Base-by-base conservation (phyloP, 2,329 filamentous ascomycete genomes). In the Aschersonia sp. region DNA sequence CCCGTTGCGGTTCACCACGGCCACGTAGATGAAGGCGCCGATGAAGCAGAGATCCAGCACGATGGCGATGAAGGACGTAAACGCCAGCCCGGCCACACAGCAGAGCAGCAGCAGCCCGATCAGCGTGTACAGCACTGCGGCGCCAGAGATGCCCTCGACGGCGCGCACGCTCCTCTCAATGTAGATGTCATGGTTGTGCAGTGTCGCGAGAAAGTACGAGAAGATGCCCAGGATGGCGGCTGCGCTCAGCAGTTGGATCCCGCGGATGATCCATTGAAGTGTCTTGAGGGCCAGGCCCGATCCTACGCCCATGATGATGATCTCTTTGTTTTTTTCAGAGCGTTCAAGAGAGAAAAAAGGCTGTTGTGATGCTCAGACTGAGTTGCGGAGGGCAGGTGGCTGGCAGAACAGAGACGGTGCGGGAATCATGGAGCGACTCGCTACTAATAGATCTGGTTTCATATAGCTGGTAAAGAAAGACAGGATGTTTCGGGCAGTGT, bases 121-220 rank as follows among this genome's bases (percentile, higher is more conserved):
- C 50, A 87, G 66, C 46, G 81, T 79, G 69, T 95, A 95, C 7
- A 94, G 60, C 0, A 82, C 76, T 2, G 79, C 85, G 1, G 74
- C 74, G 45, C 88, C 89, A 0, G 85, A 75, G 50, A 95, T 81
- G 52, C 86, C 87, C 58, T 81, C 81, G 48, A 92, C 84, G 31
- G 85, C 86, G 48, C 81, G 80, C 50, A 83, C 67, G 67, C 76
- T 82, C 54, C 65, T 77, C 14, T 74, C 70, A 54, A 89, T 88
- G 49, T 58, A 49, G 11, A 81, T 63, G 54, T 79, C 57, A 65
- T 87, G 78, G 57, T 82, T 77, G 51, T 75, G 62, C 11, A 89
- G 76, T 7, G 83, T 75, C 7, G 83, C 79, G 45, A 95, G 77
- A 72, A 88, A 94, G 72, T 94, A 95, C 45, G 81, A 82, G 72